Conservation (phyloP, 345 rosid species). For the Eutrema heterophyllum region DNA sequence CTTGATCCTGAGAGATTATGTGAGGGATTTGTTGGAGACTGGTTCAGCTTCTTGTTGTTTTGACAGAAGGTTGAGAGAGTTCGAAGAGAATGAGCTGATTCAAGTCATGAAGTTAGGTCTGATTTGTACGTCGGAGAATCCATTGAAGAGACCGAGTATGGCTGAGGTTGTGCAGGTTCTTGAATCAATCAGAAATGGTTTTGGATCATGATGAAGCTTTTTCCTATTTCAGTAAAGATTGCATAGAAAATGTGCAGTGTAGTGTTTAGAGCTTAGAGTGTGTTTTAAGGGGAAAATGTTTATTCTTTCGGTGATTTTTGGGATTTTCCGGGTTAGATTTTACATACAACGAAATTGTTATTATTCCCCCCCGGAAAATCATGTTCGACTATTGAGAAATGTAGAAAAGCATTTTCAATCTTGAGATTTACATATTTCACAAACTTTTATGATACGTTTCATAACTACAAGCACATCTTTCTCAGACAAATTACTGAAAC, state of each 20-base stretch:
- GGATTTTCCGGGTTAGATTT: neutral
- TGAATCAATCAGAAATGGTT: conserved; percentile 77
- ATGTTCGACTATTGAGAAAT: neutral
- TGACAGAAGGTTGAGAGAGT: conserved; percentile 64
- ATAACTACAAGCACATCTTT: conserved; percentile 51
- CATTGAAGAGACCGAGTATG: conserved; percentile 91
- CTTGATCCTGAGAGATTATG: conserved; percentile 75
- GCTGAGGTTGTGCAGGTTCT: conserved; percentile 97
- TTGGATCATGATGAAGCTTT: conserved; percentile 37
- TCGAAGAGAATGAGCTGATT: conserved; percentile 82
- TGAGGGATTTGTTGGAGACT: conserved; percentile 60
- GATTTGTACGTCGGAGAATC: conserved; percentile 69
- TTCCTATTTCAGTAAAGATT: neutral
- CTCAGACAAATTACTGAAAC: conserved; percentile 53
- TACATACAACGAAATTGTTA: neutral
- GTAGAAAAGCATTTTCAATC: conserved; percentile 30
- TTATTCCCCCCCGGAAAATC: neutral
- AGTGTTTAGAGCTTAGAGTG: conserved; percentile 8
- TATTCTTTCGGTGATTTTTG: conserved; percentile 19
- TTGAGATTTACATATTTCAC: conserved; percentile 50
- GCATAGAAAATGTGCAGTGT: conserved; percentile 25
- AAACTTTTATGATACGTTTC: conserved; percentile 47
- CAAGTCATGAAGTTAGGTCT: conserved; percentile 92
- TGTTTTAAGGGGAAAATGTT: neutral
- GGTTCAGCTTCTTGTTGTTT: conserved; percentile 86